These are phyloP conservation scores for Postia placenta DNA, from an alignment of 768 basidiomycete species.

Conservation along the genomic window DNA sequence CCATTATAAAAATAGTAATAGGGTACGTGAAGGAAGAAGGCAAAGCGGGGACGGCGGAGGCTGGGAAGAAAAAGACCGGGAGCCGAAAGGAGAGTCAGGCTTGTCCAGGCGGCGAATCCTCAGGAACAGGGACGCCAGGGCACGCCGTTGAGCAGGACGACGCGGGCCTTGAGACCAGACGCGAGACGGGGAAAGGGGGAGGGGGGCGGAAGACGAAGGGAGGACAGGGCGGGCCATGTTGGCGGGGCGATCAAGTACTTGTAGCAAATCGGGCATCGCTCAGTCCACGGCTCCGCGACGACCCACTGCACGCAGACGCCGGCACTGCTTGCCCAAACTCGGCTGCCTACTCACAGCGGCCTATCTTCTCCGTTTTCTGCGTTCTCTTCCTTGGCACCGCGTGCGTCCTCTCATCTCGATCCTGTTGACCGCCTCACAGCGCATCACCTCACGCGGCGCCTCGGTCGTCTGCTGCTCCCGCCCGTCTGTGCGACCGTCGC, in stretches of 20 bases:
- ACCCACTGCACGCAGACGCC: constrained; percentile 3
- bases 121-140: not conserved
- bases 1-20: constrained; percentile 27
- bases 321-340: constrained; percentile 9
- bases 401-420: no score
- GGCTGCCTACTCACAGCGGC: constrained; percentile 20
- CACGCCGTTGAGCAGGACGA: constrained; percentile 1
- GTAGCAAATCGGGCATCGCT: constrained; percentile 12
- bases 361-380: constrained; percentile 18
- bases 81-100: constrained; percentile 3
- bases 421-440: no score
- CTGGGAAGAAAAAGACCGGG: constrained; percentile 4
- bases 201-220: constrained; percentile 14
- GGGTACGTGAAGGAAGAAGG: constrained; percentile 17
- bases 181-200: constrained; percentile 1
- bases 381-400: no score
- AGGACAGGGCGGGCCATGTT: constrained; percentile 14
- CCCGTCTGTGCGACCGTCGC: no score
- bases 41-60: constrained; percentile 20
- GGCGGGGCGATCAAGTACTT: constrained; percentile 14
- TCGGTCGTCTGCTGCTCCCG: no score
- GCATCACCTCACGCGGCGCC: no score
- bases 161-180: not conserved
- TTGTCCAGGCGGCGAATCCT: constrained; percentile 3
- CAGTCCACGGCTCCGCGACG: constrained; percentile 12